These are phyloP conservation scores for Fusarium aywerte DNA, from an alignment of 2,329 filamentous ascomycete species.

Conservation along the genomic window DNA sequence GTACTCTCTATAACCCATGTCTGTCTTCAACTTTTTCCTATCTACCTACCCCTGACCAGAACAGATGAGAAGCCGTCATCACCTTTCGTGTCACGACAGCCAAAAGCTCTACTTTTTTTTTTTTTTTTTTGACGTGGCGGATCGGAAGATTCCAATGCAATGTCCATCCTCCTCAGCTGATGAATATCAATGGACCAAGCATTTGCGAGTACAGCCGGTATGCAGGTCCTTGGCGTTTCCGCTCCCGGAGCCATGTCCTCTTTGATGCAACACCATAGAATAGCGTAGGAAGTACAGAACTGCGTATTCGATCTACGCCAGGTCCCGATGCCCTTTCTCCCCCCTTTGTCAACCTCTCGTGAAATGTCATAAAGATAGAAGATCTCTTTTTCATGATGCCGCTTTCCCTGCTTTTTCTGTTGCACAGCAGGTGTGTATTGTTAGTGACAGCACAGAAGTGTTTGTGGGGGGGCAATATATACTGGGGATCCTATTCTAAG, in stretches of 20 bases:
- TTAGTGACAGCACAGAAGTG: conserved; percentile 27
- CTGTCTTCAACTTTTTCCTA: neutral
- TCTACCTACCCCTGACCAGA: conserved; percentile 26
- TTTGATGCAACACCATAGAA: neutral
- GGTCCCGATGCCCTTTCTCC: conserved; percentile 19
- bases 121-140: conserved; percentile 21
- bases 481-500: conserved; percentile 33
- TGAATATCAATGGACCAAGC: conserved; percentile 27
- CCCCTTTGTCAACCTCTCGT: neutral
- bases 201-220: conserved; percentile 34
- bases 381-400: neutral
- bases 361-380: neutral
- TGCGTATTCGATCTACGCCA: conserved; percentile 18
- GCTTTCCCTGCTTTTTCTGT: conserved; percentile 36
- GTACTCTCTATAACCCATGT: conserved; percentile 5
- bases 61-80: conserved; percentile 24
- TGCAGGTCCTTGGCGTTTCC: conserved; percentile 6
- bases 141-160: neutral
- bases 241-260: neutral
- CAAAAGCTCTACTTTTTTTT: neutral
- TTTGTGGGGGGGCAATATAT: conserved; percentile 33
- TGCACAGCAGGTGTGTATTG: conserved; percentile 40
- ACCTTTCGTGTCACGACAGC: conserved; percentile 31
- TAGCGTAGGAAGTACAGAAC: neutral
- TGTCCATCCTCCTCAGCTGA: conserved; percentile 36